Conservation (phyloP, 2,329 filamentous ascomycete genomes). For the Phyllosticta citribraziliensis region DNA sequence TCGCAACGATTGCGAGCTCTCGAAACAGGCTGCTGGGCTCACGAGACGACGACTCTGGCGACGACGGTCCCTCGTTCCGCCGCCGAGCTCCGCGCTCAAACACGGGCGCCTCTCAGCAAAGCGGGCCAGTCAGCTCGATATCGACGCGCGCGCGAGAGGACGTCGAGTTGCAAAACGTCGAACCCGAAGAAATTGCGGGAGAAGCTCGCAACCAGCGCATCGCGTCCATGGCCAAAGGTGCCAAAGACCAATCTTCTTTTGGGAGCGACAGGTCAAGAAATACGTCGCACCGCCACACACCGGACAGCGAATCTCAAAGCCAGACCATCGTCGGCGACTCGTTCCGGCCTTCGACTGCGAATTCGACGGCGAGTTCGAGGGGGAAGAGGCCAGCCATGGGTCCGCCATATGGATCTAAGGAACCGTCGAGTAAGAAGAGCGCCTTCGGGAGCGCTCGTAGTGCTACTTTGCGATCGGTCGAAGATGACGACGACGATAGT, state of each 20-base stretch:
- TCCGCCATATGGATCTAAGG: conserved; percentile 14
- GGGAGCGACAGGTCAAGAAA: conserved; percentile 15
- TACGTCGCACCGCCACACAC: background rate
- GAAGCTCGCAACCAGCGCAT: conserved; percentile 13
- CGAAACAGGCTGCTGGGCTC: conserved; percentile 1
- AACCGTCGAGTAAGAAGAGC: conserved; percentile 16
- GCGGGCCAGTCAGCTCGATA: background rate
- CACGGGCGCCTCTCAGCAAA: background rate
- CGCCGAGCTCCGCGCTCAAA: background rate
- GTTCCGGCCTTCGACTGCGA: conserved; percentile 14
- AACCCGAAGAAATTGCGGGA: conserved; percentile 23
- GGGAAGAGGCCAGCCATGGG: conserved; percentile 21
- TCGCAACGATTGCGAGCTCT: conserved; percentile 10
- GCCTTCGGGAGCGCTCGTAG: conserved; percentile 12
- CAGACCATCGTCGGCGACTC: conserved; percentile 15
- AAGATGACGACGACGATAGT: conserved; percentile 41
- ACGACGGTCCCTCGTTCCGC: conserved; percentile 17
- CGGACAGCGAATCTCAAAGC: background rate
- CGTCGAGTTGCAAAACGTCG: conserved; percentile 26
- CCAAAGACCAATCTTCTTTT: background rate
- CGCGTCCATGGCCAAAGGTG: background rate
- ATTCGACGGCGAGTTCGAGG: background rate
- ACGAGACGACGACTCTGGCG: conserved; percentile 23
- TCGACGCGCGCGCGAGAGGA: background rate
- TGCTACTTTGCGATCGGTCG: conserved; percentile 24